phyloP scores from a whole-genome alignment of 129 eudicot genomes.

The Pseudognaphalium luteoalbum region DNA sequence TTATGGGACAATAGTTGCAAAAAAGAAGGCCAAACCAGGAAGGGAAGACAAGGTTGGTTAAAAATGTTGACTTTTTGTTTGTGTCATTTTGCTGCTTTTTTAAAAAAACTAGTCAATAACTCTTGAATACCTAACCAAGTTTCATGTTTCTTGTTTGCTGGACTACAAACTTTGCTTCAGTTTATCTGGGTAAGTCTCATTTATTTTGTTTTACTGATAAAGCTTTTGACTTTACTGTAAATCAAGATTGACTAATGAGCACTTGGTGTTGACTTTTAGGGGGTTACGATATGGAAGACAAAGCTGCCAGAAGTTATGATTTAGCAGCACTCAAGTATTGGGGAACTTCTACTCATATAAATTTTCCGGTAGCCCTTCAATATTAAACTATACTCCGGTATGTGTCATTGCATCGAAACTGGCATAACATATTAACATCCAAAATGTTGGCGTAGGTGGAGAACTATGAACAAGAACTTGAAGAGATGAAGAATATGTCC shows the following conservation, averaged over 20 bases:
- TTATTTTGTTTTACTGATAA: constrained; percentile 16
- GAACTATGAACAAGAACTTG: constrained; percentile 74
- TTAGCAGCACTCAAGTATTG: constrained; percentile 94
- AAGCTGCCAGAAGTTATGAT: constrained; percentile 93
- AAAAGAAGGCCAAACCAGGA: constrained; percentile 90
- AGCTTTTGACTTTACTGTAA: neutral
- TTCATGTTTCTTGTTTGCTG: constrained; percentile 36
- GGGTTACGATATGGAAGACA: constrained; percentile 93
- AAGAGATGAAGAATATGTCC: constrained; percentile 88
- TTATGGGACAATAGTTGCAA: constrained; percentile 94
- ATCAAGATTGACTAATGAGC: constrained; percentile 31
- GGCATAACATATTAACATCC: neutral
- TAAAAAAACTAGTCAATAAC: constrained; percentile 16
- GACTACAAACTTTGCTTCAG: constrained; percentile 35
- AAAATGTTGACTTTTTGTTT: constrained; percentile 23
- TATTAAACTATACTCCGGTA: neutral
- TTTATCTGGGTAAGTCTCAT: constrained; percentile 58
- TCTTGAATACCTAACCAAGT: constrained; percentile 20
- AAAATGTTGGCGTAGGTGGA: constrained; percentile 56
- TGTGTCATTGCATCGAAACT: neutral
- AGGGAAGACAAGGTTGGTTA: constrained; percentile 92
- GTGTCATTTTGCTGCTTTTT: constrained; percentile 24
- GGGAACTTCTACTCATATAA: constrained; percentile 94
- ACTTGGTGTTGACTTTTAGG: constrained; percentile 48
- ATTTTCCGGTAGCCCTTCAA: constrained; percentile 58